phyloP scores from a whole-genome alignment of 225 moss, liverwort and hornwort species.

The Lunularia cruciata region DNA sequence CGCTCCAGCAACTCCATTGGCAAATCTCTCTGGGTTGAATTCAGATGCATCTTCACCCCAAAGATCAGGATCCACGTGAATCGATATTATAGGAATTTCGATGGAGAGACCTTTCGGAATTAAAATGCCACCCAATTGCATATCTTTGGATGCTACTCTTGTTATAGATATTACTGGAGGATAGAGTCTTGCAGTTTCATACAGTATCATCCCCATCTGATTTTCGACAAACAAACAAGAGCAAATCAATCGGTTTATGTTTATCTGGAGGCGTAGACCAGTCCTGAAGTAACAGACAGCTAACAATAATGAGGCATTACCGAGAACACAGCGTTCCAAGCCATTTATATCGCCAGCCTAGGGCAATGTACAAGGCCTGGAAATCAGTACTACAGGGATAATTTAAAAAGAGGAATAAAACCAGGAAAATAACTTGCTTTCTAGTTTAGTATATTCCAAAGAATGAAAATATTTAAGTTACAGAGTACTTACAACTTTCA shows the following conservation, averaged over 20 bases:
- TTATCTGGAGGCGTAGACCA: no score
- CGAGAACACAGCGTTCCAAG: no score
- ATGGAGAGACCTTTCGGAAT: constrained; percentile 54
- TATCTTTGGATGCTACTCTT: constrained; percentile 46
- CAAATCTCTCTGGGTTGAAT: constrained; percentile 65
- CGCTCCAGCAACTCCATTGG: constrained; percentile 48
- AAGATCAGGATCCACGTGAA: constrained; percentile 52
- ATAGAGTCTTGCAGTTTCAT: constrained; percentile 57
- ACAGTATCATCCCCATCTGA: constrained; percentile 64
- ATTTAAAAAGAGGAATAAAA: no score
- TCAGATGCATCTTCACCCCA: constrained; percentile 60
- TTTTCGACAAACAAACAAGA: background rate
- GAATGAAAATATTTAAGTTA: no score
- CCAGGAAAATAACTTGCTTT: no score
- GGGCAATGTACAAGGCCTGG: no score
- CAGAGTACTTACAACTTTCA: constrained; percentile 32
- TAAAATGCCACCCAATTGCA: constrained; percentile 48
- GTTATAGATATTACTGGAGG: constrained; percentile 36
- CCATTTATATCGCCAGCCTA: no score
- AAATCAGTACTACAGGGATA: no score
- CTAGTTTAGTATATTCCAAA: no score
- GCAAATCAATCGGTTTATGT: background rate
- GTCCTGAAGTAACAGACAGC: no score
- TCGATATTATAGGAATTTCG: constrained; percentile 35
- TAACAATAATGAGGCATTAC: no score